A percentile compares a stretch with the other conserved stretches of the same genome.
Evolutionary conservation across 352 stramenopile species (phyloP).

Genomic region (Albugo laibachii): DNA sequence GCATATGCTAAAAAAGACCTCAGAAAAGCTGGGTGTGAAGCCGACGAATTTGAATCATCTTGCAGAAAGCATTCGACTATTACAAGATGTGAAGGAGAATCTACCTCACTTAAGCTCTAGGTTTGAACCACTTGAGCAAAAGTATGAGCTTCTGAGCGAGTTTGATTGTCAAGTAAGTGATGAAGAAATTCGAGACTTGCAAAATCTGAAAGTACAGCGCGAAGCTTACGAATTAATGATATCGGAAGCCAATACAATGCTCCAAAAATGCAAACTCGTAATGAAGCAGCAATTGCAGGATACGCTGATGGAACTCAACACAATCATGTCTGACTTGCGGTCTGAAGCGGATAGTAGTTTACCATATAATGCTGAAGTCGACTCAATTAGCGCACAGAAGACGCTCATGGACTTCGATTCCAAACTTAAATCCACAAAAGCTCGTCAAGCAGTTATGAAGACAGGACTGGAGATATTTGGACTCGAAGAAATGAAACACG

Average conservation of each 20-base stretch:
- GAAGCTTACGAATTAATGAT: conserved; percentile 73
- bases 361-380: conserved; percentile 48
- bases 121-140: conserved; percentile 71
- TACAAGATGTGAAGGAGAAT: conserved; percentile 76
- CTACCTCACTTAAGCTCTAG: conserved; percentile 38
- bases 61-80: conserved; percentile 76
- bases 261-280: conserved; percentile 86
- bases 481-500: conserved; percentile 76
- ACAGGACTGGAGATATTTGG: conserved; percentile 86
- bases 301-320: conserved; percentile 70
- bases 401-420: conserved; percentile 76
- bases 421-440: conserved; percentile 66
- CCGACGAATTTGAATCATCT: conserved; percentile 82
- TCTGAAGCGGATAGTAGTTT: conserved; percentile 50
- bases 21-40: conserved; percentile 59
- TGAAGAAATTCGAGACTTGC: conserved; percentile 59
- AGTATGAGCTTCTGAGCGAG: conserved; percentile 71
- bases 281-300: conserved; percentile 92
- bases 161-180: conserved; percentile 81
- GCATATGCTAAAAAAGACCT: conserved; percentile 78
- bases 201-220: conserved; percentile 54
- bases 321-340: conserved; percentile 61
- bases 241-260: conserved; percentile 67
- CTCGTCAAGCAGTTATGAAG: conserved; percentile 50
- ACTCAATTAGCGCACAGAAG: conserved; percentile 16